phyloP scores from a whole-genome alignment of 441 rosid species.

The Geranium incanum region DNA sequence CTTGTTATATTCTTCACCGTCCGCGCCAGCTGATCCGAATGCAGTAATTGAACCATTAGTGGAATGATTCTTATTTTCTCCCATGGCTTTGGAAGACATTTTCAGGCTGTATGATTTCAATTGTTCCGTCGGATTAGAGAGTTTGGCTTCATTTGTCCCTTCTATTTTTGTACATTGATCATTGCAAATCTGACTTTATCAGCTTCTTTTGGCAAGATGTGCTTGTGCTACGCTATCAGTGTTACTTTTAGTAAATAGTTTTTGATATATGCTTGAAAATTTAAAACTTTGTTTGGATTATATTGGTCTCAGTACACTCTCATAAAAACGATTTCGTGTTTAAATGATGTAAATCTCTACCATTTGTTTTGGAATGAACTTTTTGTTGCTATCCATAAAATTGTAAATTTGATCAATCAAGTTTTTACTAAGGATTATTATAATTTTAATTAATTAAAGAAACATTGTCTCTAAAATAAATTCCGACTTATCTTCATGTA shows the following conservation, averaged over 20 bases:
- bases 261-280: not conserved
- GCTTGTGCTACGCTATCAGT: not conserved
- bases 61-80: slow-evolving; percentile 17
- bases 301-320: not conserved
- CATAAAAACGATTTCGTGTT: not conserved
- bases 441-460: too few relatives aligned
- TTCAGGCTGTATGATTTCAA: slow-evolving; percentile 27
- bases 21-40: slow-evolving; percentile 11
- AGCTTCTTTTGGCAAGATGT: not conserved
- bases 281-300: not conserved
- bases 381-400: too few relatives aligned
- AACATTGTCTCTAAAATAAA: too few relatives aligned
- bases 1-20: slow-evolving; percentile 63
- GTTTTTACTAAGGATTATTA: too few relatives aligned
- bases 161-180: slow-evolving; percentile 27
- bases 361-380: too few relatives aligned
- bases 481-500: too few relatives aligned
- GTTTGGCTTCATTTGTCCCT: slow-evolving; percentile 14
- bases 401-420: too few relatives aligned
- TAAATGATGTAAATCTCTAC: too few relatives aligned
- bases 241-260: not conserved
- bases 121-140: slow-evolving; percentile 25
- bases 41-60: not conserved
- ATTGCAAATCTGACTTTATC: slow-evolving; percentile 15
- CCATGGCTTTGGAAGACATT: slow-evolving; percentile 11